A percentile compares a stretch with the other conserved stretches of the same genome.
Evolutionary conservation across 305 asterid genomes (phyloP).

Genomic region (Rubia tinctorum): DNA sequence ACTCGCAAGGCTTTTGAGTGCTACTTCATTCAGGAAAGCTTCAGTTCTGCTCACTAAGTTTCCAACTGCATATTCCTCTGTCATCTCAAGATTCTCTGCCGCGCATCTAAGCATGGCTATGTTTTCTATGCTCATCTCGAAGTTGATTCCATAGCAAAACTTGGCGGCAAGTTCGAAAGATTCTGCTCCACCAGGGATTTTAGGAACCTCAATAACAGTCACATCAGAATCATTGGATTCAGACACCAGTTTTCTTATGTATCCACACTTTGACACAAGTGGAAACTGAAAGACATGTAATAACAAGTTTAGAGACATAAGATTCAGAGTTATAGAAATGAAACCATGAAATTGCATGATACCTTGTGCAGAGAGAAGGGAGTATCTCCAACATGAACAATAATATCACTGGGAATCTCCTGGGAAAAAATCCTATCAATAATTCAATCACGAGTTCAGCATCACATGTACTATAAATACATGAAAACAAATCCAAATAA

Average conservation of each 20-base stretch:
- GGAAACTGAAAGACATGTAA: constrained; percentile 56
- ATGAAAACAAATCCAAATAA: neutral
- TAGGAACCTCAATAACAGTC: constrained; percentile 47
- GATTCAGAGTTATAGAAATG: neutral
- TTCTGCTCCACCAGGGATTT: constrained; percentile 80
- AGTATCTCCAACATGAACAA: constrained; percentile 56
- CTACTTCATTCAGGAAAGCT: constrained; percentile 64
- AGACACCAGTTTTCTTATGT: constrained; percentile 54
- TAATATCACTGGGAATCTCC: constrained; percentile 76
- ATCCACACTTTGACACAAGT: constrained; percentile 78
- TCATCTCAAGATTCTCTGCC: constrained; percentile 79
- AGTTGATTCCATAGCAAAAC: constrained; percentile 85
- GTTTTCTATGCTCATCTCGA: constrained; percentile 66
- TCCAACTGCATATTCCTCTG: constrained; percentile 67
- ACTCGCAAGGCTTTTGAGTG: constrained; percentile 63
- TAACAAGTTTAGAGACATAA: neutral
- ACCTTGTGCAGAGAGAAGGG: constrained; percentile 87
- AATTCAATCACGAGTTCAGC: constrained; percentile 7
- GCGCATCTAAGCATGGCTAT: constrained; percentile 70
- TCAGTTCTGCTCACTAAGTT: constrained; percentile 68
- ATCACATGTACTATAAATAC: neutral
- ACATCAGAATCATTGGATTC: constrained; percentile 45
- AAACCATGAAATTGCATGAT: neutral
- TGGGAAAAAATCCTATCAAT: constrained; percentile 59
- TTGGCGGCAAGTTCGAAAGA: constrained; percentile 86